Evolutionary conservation across 352 stramenopile genomes (phyloP).

Genomic region (Globisporangium acanthophoron): DNA sequence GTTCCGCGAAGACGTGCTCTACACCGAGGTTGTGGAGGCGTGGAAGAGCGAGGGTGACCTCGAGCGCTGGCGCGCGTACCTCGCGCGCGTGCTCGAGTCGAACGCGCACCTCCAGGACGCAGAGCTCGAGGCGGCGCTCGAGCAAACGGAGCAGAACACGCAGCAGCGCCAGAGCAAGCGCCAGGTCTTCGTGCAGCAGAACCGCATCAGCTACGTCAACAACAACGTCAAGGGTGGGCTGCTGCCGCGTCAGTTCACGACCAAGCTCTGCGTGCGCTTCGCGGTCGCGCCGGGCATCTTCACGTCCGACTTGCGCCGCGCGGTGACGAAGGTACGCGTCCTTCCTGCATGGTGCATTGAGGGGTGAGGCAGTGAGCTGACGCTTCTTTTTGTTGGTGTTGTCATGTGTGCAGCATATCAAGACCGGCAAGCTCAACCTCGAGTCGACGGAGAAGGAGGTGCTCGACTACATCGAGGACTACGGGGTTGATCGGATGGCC

Average conservation of each 20-base stretch:
- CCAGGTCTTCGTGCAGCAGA: constrained; percentile 45
- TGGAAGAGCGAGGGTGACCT: constrained; percentile 48
- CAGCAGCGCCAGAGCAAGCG: constrained; percentile 34
- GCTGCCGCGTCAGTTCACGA: constrained; percentile 71
- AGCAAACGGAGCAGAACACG: constrained; percentile 28
- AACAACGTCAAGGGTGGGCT: constrained; percentile 39
- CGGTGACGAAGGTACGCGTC: constrained; percentile 24
- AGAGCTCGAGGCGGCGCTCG: constrained; percentile 29
- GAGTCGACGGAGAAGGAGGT: constrained; percentile 54
- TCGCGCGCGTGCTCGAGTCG: constrained; percentile 48
- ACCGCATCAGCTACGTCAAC: constrained; percentile 31
- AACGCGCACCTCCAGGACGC: constrained; percentile 42
- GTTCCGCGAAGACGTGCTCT: constrained; percentile 74
- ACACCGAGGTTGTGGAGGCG: constrained; percentile 48
- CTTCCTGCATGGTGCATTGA: neutral
- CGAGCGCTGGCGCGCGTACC: constrained; percentile 52
- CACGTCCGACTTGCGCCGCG: constrained; percentile 58
- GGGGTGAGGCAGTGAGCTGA: too few species aligned
- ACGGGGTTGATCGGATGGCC: constrained; percentile 43
- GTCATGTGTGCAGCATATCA: constrained; percentile 42
- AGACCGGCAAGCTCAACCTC: constrained; percentile 44
- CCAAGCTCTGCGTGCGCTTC: constrained; percentile 72
- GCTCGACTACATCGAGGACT: constrained; percentile 49
- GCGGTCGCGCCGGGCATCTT: constrained; percentile 67
- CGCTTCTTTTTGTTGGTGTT: constrained; percentile 4